Evolutionary conservation across 108 stramenopile species (phyloP).

Genomic region (Epipyxis sp.): DNA sequence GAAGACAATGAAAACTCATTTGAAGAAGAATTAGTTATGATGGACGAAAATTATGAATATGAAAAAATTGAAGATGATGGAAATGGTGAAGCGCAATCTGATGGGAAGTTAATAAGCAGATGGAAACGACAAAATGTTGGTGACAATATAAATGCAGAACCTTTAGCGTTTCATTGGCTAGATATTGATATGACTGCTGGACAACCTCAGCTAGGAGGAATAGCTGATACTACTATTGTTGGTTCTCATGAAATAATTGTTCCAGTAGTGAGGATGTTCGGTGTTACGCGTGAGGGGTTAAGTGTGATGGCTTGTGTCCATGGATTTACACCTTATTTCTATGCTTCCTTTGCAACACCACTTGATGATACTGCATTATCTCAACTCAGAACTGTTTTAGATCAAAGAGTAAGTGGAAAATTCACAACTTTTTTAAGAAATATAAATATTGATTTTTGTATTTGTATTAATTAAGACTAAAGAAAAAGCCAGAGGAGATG

Average conservation of each 20-base stretch:
- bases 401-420: slow-evolving; percentile 14
- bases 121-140: slow-evolving; percentile 38
- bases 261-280: slow-evolving; percentile 88
- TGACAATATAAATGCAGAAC: slow-evolving; percentile 42
- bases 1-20: not conserved
- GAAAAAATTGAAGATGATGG: not conserved
- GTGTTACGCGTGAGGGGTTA: slow-evolving; percentile 83
- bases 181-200: slow-evolving; percentile 91
- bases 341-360: slow-evolving; percentile 37
- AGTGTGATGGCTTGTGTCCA: slow-evolving; percentile 85
- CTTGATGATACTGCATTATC: slow-evolving; percentile 24
- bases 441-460: not conserved
- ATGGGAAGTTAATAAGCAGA: slow-evolving; percentile 10
- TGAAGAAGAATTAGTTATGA: not conserved
- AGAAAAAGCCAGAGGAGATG: slow-evolving; percentile 27
- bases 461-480: not conserved
- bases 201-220: slow-evolving; percentile 56
- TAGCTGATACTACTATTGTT: slow-evolving; percentile 65
- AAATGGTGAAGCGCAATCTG: not conserved
- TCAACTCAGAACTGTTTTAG: slow-evolving; percentile 49
- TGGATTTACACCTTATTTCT: slow-evolving; percentile 92
- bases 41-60: not conserved
- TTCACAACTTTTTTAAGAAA: not conserved
- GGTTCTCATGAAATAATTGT: slow-evolving; percentile 60
- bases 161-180: slow-evolving; percentile 81